Evolutionary conservation across 2,329 filamentous ascomycete species (phyloP), one percentile per base, ranked within the genome.

Genomic region (Nigrograna mackinnonii): DNA sequence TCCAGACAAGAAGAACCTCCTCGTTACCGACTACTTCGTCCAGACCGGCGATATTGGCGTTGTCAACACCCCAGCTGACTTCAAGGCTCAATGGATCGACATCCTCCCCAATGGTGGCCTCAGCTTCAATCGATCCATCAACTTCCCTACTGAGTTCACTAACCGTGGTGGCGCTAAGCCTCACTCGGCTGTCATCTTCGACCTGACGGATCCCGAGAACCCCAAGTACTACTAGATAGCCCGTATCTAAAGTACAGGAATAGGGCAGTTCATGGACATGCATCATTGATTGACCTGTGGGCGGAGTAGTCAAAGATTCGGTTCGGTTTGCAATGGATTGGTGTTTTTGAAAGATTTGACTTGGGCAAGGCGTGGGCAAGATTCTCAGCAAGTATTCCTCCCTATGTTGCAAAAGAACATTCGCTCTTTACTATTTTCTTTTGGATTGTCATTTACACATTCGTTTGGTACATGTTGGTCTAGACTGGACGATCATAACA

Each of bases 1-100:
- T 4, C 81, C 82, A 0, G 82, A 84, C 50, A 80, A 84, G 71
- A 82, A 82, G 72, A 79, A 84, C 58, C 63, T 85, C 13, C 71
- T 84, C 2, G 80, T 84, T 12, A 83, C 79, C n/a, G 82, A 83
- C 39, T 85, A 85, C 69, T 85, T 85, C 55, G 79, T 85, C 3
- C 80, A 85, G 66, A 79, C 75, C 7, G 80, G 81, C 19, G 77
- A 80, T 42, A 83, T 84, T 43, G 78, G 77, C 5, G 67, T 84
- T 2, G 72, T 84, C 55, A 83, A 84, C 57, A 83, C 80, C 0
- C 79, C 80, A 0, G 79, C 72, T 16, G 81, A 84, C 58, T 84
- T 76, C 74, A 83, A 83, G 70, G 80, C 74, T 0, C 75, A 79
- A 49, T 84, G 82, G 70, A 80, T 84, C 50, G 81, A 84, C 44